Conservation (phyloP, 1,139 yeast species). For the Geotrichum bryndzae region DNA sequence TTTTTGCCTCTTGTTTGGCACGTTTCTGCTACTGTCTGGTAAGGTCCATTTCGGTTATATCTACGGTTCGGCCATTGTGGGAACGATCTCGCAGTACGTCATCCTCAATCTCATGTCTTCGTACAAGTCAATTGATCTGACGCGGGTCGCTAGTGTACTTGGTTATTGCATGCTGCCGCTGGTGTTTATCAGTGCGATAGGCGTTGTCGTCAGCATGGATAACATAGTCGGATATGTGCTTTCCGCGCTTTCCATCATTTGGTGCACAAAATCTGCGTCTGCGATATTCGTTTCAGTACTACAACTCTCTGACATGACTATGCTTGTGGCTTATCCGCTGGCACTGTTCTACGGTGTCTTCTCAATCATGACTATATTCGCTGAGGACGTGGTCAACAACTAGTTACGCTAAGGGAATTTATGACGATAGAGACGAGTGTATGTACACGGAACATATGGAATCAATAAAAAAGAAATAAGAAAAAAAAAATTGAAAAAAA, state of each 20-base stretch:
- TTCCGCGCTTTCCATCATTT: constrained; percentile 65
- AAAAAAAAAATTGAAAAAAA: no score
- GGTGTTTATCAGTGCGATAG: constrained; percentile 70
- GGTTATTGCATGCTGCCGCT: constrained; percentile 93
- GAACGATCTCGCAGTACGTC: constrained; percentile 77
- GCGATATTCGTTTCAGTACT: constrained; percentile 87
- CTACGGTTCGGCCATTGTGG: constrained; percentile 91
- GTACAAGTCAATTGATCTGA: constrained; percentile 49
- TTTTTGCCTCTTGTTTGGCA: constrained; percentile 85
- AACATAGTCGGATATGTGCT: constrained; percentile 67
- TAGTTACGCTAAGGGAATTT: background rate
- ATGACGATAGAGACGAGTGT: background rate
- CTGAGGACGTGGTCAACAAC: constrained; percentile 38
- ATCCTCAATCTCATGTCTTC: constrained; percentile 81
- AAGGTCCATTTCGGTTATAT: constrained; percentile 95
- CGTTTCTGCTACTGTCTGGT: constrained; percentile 74
- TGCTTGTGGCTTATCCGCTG: constrained; percentile 88
- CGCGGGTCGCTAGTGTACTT: constrained; percentile 79
- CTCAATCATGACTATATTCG: constrained; percentile 93
- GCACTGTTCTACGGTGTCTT: constrained; percentile 88
- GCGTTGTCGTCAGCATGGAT: constrained; percentile 65
- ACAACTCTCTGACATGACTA: constrained; percentile 78
- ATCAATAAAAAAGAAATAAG: background rate
- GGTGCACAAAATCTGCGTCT: constrained; percentile 94
- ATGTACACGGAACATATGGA: background rate